Evolutionary conservation across 2,329 filamentous ascomycete species (phyloP).

Genomic region (Beauveria sp.): DNA sequence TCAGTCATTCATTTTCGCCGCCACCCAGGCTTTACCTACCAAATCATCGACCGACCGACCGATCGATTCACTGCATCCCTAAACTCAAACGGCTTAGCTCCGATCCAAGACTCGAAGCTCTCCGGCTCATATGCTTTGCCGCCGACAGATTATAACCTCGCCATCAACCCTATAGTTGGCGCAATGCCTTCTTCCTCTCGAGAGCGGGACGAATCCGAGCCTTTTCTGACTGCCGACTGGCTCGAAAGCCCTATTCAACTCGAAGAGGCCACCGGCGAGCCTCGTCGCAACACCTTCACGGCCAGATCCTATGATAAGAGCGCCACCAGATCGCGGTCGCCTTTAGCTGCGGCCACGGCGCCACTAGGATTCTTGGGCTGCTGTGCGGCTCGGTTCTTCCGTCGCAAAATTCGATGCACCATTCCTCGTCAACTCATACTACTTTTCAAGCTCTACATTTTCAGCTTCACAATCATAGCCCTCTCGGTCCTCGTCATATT

Average conservation of each 20-base stretch:
- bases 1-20: neutral
- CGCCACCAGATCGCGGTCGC: slow-evolving; percentile 8
- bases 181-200: neutral
- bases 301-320: neutral
- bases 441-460: slow-evolving; percentile 18
- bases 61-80: neutral
- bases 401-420: neutral
- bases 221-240: neutral
- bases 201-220: neutral
- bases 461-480: slow-evolving; percentile 25
- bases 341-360: neutral
- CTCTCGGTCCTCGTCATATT: slow-evolving; percentile 29
- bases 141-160: neutral
- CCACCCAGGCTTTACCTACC: neutral
- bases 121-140: neutral
- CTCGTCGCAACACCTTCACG: neutral
- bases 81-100: neutral
- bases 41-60: neutral
- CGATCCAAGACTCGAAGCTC: neutral
- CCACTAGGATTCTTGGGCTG: slow-evolving; percentile 1
- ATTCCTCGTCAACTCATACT: neutral
- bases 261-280: neutral
- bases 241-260: neutral
- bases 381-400: neutral
- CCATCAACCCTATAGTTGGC: neutral